Percentiles rank a stretch among this genome's conserved stretches.
Conservation (phyloP, 2,329 filamentous ascomycete genomes). For the Didymella sp. region DNA sequence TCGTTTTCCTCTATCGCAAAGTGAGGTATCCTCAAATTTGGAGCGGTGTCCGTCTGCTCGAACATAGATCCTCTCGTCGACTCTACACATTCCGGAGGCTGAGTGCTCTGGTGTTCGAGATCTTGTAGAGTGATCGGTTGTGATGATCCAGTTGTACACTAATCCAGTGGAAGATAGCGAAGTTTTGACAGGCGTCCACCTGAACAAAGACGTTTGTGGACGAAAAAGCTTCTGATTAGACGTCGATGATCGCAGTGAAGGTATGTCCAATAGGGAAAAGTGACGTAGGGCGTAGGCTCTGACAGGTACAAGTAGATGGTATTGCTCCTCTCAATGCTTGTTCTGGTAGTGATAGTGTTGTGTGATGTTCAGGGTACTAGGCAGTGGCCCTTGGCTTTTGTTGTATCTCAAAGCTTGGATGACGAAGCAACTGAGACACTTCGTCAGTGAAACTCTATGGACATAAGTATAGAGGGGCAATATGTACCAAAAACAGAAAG, state of each 20-base stretch:
- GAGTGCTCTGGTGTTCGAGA: not conserved
- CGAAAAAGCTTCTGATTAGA: not conserved
- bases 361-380: slow-evolving; percentile 18
- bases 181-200: not conserved
- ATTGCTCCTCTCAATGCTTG: not conserved
- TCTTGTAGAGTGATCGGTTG: not conserved
- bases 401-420: slow-evolving; percentile 30
- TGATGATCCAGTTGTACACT: not conserved
- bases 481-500: slow-evolving; percentile 24
- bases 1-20: slow-evolving; percentile 34
- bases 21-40: slow-evolving; percentile 32
- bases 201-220: not conserved
- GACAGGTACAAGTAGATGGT: slow-evolving; percentile 8
- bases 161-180: not conserved
- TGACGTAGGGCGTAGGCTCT: not conserved
- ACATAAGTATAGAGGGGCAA: slow-evolving; percentile 25
- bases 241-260: not conserved
- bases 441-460: slow-evolving; percentile 24
- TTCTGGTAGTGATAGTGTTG: not conserved
- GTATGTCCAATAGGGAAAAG: not conserved
- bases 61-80: slow-evolving; percentile 43
- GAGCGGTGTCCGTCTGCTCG: slow-evolving; percentile 33
- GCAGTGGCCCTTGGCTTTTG: slow-evolving; percentile 9
- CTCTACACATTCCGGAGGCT: slow-evolving; percentile 39
- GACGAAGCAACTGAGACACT: slow-evolving; percentile 38